Evolutionary conservation across 768 basidiomycete species (phyloP), one percentile per base, ranked within the genome.

Genomic region (Boletus tomentosulus): DNA sequence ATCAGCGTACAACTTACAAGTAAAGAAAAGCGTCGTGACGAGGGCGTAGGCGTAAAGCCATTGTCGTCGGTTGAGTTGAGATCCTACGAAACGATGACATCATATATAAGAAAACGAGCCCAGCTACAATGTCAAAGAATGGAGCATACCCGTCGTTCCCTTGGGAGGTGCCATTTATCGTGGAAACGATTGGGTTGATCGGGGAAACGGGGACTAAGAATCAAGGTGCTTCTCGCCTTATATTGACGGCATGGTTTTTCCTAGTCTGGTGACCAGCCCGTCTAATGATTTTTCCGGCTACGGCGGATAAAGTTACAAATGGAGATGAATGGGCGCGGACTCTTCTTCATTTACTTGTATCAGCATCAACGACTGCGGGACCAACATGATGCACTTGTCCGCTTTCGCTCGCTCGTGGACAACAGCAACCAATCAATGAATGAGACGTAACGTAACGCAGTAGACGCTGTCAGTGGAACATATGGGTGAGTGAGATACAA

Each of bases 11-110:
- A 10, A 67, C 79, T 58, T 58, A 83, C 84, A 86, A 28, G 86
- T 84, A 70, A 89, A 88, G 76, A 89, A 89, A 31, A 89, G 74
- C 11, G 85, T 81, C 19, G 86, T 89, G 55, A 90, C 83, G 51
- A 89, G 78, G 37, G 74, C 73, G 65, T 86, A 89, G 8, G 87
- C 76, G 64, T 78, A 84, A 27, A 69, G 70, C 78, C 78, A 84
- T 60, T 74, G 71, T 44, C 64, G 71, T 57, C 67, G 71, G n/a
- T 67, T 68, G 54, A 81, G 68, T 56, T 81, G 73, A 48, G 77
- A 65, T 45, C 67, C 69, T 68, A 30, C 25, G 46, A 15, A 33
- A 38, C 22, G 13, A 13, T 6, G 37, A 35, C 42, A 30, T 19
- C 13, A 48, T 38, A 16, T 8, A 11, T 46, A 22, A 46, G 31